Base-by-base conservation (phyloP, 345 rosid species). In the Eucalyptus sideroxylon region DNA sequence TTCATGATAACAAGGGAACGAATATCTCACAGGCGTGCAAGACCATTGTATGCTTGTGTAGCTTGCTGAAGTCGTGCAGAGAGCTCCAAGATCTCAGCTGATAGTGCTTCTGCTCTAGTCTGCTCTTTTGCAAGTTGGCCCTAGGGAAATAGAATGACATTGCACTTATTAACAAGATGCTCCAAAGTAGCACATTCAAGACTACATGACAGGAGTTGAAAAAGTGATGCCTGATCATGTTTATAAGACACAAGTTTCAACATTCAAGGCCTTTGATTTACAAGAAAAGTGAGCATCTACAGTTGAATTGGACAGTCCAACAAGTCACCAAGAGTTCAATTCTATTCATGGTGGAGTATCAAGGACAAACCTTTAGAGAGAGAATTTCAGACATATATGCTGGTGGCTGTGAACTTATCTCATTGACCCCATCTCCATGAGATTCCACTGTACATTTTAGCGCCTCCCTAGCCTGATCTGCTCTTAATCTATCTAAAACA, bases 51-150 rank as follows among this genome's bases (percentile, higher is more conserved):
- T 88, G 98, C 96, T 91, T 96, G 98, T 45, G 97, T 94, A 83
- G 95, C 93, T 91, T 94, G 96, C 89, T 95, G 99, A 90, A 96
- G 97, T 90, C 93, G 94, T 6, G 94, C 96, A 56, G 98, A 96
- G 37, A 97, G 95, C 93, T 94, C 97, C 92, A 97, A 92, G 67
- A 98, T 95, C 94, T 98, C 97, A 5, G 98, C 96, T 8, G 99
- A 95, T 50, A 98, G 91, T 16, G 95, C 91, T 90, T 97, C 99
- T 2, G 98, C 98, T 94, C 94, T 93, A 93, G 96, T 95, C 92
- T 96, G 98, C 93, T 96, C 97, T 92, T 94, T 96, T 37, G 92
- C 96, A 87, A 98, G 96, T 91, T 96, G 96, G 6, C 95, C 95
- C 99, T 96, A 89, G 56, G 42, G 56, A 42, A 47, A 60, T 15